Percentiles rank a stretch among this genome's conserved stretches.
Evolutionary conservation across 179 eudicot genomes (phyloP).

Genomic region (Actinidia arguta): DNA sequence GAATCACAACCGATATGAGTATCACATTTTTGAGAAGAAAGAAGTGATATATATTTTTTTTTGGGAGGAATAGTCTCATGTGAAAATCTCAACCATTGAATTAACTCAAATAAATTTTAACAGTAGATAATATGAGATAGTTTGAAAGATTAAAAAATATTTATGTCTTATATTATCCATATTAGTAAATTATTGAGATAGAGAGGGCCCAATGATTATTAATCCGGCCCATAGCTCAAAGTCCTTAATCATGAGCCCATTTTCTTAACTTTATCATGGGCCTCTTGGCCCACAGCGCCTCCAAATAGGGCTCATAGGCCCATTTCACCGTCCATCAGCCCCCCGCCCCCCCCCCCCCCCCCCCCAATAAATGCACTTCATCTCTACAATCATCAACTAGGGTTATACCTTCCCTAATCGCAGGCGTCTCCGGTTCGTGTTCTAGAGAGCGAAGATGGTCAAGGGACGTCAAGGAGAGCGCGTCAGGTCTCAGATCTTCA

Average conservation of each 20-base stretch:
- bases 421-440: background rate
- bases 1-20: too few species aligned
- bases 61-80: too few species aligned
- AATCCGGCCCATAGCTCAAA: background rate
- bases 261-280: background rate
- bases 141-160: too few species aligned
- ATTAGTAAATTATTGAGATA: too few species aligned
- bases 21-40: background rate
- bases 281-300: background rate
- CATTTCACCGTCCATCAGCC: background rate
- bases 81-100: too few species aligned
- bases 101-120: too few species aligned
- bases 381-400: background rate
- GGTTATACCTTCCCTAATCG: conserved; percentile 17
- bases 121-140: too few species aligned
- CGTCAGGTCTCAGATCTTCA: conserved; percentile 34
- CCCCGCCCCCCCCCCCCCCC: too few species aligned
- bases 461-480: conserved; percentile 71
- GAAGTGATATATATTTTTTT: too few species aligned
- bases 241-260: background rate
- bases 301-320: background rate
- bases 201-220: background rate
- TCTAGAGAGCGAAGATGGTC: conserved; percentile 40
- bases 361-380: conserved; percentile 5
- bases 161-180: too few species aligned